These are phyloP conservation scores for Suillus ampliporus DNA, from an alignment of 768 basidiomycete genomes.

Conservation along the genomic window DNA sequence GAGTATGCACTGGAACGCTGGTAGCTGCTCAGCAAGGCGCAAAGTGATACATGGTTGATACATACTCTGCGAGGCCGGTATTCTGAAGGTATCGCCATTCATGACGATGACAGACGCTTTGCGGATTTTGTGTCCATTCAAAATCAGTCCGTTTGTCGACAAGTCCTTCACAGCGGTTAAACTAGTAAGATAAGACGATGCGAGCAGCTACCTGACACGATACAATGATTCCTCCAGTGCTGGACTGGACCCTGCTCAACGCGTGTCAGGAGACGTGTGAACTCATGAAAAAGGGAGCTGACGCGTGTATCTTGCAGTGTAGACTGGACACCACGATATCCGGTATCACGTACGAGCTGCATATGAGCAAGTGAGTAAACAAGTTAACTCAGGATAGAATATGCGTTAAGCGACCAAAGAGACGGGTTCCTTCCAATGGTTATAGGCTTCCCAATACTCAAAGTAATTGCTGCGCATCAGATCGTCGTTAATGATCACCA, in stretches of 20 bases:
- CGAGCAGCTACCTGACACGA: conserved; percentile 68
- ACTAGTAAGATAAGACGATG: conserved; percentile 4
- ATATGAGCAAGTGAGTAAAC: conserved; percentile 9
- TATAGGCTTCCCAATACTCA: conserved; percentile 66
- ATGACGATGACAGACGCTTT: conserved; percentile 74
- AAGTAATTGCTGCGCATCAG: conserved; percentile 53
- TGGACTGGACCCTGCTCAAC: conserved; percentile 62
- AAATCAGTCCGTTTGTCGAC: conserved; percentile 75
- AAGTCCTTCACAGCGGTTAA: conserved; percentile 59
- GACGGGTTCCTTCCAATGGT: conserved; percentile 76
- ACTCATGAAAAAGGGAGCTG: conserved; percentile 27
- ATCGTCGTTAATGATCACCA: neutral
- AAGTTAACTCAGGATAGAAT: neutral
- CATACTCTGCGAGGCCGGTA: conserved; percentile 70
- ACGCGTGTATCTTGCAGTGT: conserved; percentile 86
- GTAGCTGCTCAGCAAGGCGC: neutral
- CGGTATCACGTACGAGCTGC: conserved; percentile 63
- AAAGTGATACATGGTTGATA: conserved; percentile 11
- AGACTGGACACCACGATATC: conserved; percentile 69
- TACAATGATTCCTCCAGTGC: conserved; percentile 73
- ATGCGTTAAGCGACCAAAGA: conserved; percentile 52
- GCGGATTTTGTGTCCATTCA: conserved; percentile 73
- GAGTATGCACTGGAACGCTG: conserved; percentile 73
- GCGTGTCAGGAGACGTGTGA: neutral
- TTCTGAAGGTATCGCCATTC: conserved; percentile 73